Conservation (phyloP, 2,329 filamentous ascomycete species). For the Sporothrix euskadiensis region DNA sequence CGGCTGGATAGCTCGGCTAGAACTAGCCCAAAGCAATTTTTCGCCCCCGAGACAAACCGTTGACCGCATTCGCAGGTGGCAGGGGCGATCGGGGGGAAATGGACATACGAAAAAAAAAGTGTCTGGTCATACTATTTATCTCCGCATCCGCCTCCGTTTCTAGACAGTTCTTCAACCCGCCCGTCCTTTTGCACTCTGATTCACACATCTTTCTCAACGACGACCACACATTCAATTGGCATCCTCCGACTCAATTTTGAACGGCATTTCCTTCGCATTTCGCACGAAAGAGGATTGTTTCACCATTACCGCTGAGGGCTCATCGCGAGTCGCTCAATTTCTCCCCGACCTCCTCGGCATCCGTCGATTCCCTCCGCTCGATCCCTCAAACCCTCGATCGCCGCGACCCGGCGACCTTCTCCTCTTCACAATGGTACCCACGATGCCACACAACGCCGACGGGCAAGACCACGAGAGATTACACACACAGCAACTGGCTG, state of each 20-base stretch:
- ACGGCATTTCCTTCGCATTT: background rate
- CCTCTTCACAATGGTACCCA: constrained; percentile 24
- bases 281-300: background rate
- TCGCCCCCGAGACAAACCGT: constrained; percentile 17
- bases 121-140: constrained; percentile 21
- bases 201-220: background rate
- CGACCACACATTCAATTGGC: constrained; percentile 7
- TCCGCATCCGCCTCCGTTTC: constrained; percentile 4
- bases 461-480: constrained; percentile 46
- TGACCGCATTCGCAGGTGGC: background rate
- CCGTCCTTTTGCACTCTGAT: background rate
- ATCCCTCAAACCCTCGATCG: background rate
- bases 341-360: background rate
- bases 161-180: background rate
- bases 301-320: constrained; percentile 20
- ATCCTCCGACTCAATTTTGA: background rate
- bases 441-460: constrained; percentile 32
- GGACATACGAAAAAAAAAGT: constrained; percentile 20
- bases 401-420: background rate
- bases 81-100: background rate
- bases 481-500: constrained; percentile 38
- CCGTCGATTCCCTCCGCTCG: background rate
- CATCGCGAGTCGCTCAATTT: constrained; percentile 23
- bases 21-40: constrained; percentile 10
- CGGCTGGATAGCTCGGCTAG: constrained; percentile 18